These are phyloP conservation scores for Agarophyton chilense DNA, from an alignment of 23 red algal species.

Conservation along the genomic window DNA sequence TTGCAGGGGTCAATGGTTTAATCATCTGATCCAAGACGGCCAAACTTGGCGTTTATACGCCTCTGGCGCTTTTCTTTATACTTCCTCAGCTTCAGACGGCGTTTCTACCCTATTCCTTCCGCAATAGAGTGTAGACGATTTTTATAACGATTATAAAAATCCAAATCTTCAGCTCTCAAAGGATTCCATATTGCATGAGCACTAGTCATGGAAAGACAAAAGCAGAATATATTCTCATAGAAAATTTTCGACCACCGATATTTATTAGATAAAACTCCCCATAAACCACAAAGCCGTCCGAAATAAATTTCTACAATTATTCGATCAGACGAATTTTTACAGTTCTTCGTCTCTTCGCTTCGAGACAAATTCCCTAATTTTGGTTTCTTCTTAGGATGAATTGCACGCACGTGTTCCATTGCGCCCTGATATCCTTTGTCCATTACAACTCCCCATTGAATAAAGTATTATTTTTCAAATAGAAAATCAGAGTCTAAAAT, in stretches of 20 bases:
- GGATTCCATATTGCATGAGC: not conserved
- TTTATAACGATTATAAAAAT: not conserved
- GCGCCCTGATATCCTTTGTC: slow-evolving; percentile 25
- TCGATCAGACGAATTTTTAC: not conserved
- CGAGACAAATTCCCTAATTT: not conserved
- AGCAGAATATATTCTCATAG: not conserved
- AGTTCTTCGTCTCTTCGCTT: not conserved
- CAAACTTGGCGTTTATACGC: too few species aligned
- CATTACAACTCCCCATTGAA: not conserved
- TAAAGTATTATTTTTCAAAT: not conserved
- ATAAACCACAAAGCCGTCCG: not conserved
- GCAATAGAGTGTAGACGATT: not conserved
- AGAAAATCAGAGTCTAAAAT: not conserved
- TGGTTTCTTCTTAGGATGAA: too few species aligned
- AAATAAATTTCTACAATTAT: slow-evolving; percentile 53
- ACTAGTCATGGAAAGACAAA: not conserved
- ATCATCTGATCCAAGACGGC: too few species aligned
- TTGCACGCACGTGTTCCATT: not conserved
- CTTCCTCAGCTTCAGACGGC: not conserved
- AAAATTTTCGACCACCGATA: not conserved
- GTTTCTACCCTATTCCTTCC: not conserved
- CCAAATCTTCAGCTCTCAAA: not conserved
- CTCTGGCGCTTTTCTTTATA: too few species aligned
- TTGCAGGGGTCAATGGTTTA: too few species aligned
- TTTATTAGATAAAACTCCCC: not conserved